A percentile compares a stretch with the other conserved stretches of the same genome.
Conservation (phyloP, 305 asterid genomes). For the Plantago coronopus region DNA sequence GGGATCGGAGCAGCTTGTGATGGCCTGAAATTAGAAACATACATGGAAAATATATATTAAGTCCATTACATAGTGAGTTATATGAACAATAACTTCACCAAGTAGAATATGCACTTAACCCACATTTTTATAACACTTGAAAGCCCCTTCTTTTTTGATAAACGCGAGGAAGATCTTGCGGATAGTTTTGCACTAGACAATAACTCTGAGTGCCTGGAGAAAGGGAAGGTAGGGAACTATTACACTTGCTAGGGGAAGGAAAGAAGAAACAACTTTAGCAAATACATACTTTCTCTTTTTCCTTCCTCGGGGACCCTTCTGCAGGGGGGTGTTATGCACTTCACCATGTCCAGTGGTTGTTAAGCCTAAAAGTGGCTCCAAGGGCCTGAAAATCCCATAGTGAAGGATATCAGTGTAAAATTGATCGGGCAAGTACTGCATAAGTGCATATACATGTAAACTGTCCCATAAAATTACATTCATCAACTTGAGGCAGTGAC, state of each 20-base stretch:
- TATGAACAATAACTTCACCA: slow-evolving; percentile 19
- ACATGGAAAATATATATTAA: slow-evolving; percentile 23
- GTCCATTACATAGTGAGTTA: slow-evolving; percentile 4
- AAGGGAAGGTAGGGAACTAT: slow-evolving; percentile 12
- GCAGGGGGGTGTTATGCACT: slow-evolving; percentile 26
- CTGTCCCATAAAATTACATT: slow-evolving; percentile 1
- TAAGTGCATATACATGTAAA: not conserved
- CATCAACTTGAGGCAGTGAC: slow-evolving; percentile 18
- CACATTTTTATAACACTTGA: slow-evolving; percentile 46
- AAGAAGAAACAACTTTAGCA: slow-evolving; percentile 19
- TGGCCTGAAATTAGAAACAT: slow-evolving; percentile 40
- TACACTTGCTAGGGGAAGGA: slow-evolving; percentile 17
- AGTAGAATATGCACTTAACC: slow-evolving; percentile 26
- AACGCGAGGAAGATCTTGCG: slow-evolving; percentile 34
- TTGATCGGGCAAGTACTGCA: slow-evolving; percentile 1
- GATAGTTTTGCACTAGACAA: slow-evolving; percentile 33
- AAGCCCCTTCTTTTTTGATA: slow-evolving; percentile 44
- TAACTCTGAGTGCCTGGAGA: slow-evolving; percentile 52
- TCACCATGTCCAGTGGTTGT: slow-evolving; percentile 38
- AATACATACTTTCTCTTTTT: slow-evolving; percentile 70
- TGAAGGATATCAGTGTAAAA: slow-evolving; percentile 18
- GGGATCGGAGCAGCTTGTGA: slow-evolving; percentile 28
- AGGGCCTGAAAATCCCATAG: slow-evolving; percentile 43
- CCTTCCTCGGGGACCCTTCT: slow-evolving; percentile 45
- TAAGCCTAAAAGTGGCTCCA: slow-evolving; percentile 49